Evolutionary conservation across 2,329 filamentous ascomycete genomes (phyloP).

Genomic region (Cadophora malorum): DNA sequence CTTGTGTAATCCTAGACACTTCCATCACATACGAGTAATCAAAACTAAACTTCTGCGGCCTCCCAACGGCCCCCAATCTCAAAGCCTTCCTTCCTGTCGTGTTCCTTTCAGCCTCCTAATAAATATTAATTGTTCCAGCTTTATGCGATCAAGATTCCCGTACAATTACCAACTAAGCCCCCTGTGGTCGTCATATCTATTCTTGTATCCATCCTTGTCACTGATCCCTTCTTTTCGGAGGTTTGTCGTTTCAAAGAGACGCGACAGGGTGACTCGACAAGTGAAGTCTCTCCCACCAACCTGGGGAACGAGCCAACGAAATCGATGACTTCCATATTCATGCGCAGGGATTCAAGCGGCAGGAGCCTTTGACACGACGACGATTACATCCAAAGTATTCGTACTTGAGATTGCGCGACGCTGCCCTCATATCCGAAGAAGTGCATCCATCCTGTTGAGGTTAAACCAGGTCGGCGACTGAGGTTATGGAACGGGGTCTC

Average conservation of each 20-base stretch:
- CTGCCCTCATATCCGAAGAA: constrained; percentile 22
- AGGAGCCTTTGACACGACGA: constrained; percentile 24
- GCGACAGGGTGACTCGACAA: constrained; percentile 27
- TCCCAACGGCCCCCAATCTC: background rate
- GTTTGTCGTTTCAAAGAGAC: constrained; percentile 43
- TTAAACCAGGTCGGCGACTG: constrained; percentile 26
- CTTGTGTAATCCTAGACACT: background rate
- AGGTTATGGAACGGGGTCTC: constrained; percentile 25
- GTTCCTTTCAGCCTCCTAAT: constrained; percentile 28
- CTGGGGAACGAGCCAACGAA: constrained; percentile 13
- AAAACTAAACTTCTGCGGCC: constrained; percentile 1
- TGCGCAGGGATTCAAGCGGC: constrained; percentile 36
- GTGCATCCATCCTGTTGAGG: constrained; percentile 22
- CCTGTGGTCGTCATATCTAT: constrained; percentile 31
- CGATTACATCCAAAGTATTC: constrained; percentile 24
- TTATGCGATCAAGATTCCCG: constrained; percentile 22
- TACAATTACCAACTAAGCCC: constrained; percentile 15
- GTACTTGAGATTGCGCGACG: constrained; percentile 24
- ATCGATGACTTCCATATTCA: constrained; percentile 26
- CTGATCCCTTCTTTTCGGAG: constrained; percentile 39
- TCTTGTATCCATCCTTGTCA: constrained; percentile 33
- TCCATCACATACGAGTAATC: constrained; percentile 13
- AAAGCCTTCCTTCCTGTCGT: constrained; percentile 7
- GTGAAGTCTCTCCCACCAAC: constrained; percentile 4
- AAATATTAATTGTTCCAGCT: constrained; percentile 21